These are phyloP conservation scores for Didymella glomerata DNA, from an alignment of 2,329 filamentous ascomycete species.

Conservation along the genomic window DNA sequence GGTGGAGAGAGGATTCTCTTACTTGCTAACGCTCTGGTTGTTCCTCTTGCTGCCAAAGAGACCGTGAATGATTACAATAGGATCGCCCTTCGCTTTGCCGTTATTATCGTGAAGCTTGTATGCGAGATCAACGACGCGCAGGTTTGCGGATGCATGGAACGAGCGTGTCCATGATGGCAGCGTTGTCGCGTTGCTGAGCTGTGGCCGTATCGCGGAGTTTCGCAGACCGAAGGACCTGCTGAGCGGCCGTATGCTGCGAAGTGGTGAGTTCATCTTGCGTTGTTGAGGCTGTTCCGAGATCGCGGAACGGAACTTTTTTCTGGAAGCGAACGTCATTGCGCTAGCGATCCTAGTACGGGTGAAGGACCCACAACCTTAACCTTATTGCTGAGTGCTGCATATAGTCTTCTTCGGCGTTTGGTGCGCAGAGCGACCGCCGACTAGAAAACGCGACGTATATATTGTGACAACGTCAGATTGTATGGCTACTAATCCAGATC, in stretches of 20 bases:
- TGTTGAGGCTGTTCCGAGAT: constrained; percentile 18
- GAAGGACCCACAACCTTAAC: neutral
- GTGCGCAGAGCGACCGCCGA: no score
- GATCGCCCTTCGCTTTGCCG: constrained; percentile 56
- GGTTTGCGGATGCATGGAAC: constrained; percentile 39
- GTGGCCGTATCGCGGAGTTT: constrained; percentile 17
- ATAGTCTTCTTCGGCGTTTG: no score
- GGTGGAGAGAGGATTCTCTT: neutral
- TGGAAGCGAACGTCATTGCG: constrained; percentile 19
- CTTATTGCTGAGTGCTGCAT: neutral
- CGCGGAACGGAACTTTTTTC: constrained; percentile 23
- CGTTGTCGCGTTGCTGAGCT: constrained; percentile 9
- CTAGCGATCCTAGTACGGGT: neutral
- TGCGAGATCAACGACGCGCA: constrained; percentile 43
- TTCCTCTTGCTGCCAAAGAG: constrained; percentile 96
- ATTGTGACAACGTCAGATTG: no score
- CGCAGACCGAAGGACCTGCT: constrained; percentile 17
- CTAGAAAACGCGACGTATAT: no score
- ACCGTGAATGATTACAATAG: constrained; percentile 90
- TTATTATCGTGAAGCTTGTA: constrained; percentile 49
- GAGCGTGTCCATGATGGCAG: constrained; percentile 35
- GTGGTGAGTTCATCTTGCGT: constrained; percentile 26
- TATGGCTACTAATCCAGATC: no score
- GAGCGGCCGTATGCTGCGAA: constrained; percentile 22
- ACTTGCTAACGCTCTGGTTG: constrained; percentile 95